These are phyloP conservation scores for Eudorina sp. DNA, from an alignment of 139 green algal genomes.

Conservation along the genomic window DNA sequence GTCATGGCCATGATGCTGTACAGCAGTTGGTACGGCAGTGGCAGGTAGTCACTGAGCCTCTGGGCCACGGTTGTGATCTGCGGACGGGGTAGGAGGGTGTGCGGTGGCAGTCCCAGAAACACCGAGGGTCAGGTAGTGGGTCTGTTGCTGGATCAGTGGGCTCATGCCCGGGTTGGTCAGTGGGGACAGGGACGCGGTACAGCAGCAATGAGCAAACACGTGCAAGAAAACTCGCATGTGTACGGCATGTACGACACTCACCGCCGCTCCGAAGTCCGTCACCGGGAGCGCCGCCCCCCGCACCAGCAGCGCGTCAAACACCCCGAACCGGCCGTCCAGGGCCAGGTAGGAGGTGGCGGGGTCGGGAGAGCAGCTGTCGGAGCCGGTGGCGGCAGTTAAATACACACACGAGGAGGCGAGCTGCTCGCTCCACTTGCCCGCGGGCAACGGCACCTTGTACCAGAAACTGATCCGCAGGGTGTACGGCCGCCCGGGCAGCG, in stretches of 20 bases:
- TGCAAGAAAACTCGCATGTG: no score
- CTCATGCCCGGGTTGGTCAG: no score
- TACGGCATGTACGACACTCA: no score
- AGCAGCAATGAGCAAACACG: no score
- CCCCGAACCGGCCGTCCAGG: background rate
- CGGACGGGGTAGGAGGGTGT: background rate
- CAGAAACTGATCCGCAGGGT: background rate
- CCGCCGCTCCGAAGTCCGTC: conserved; percentile 1
- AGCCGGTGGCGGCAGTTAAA: conserved; percentile 3
- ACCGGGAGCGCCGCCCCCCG: background rate
- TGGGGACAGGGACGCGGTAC: no score
- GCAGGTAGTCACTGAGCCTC: background rate
- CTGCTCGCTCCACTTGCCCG: background rate
- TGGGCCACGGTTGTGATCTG: background rate
- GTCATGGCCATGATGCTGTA: background rate
- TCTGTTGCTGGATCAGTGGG: background rate
- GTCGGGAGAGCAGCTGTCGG: background rate
- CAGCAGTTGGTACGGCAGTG: background rate
- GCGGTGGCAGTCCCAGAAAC: no score
- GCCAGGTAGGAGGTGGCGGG: background rate
- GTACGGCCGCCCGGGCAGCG: background rate
- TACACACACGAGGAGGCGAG: background rate
- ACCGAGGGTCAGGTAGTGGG: background rate
- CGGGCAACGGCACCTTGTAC: background rate
- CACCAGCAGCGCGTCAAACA: background rate